A percentile compares a stretch with the other conserved stretches of the same genome.
phyloP scores from a whole-genome alignment of 1,284 basidiomycete species.

The Boletellus deceptivus region DNA sequence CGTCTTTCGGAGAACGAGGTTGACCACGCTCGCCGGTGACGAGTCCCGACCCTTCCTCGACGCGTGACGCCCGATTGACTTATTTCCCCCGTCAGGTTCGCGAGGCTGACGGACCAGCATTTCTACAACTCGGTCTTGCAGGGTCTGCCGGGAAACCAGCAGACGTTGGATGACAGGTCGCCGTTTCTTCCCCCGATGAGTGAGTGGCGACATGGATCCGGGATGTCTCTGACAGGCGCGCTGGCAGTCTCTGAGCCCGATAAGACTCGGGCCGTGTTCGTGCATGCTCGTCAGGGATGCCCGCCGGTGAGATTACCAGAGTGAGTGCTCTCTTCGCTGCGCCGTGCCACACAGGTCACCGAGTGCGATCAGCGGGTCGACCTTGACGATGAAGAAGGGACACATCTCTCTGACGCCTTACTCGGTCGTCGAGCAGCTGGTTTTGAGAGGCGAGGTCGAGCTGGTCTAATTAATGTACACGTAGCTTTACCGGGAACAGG shows the following conservation, averaged over 20 bases:
- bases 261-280: slow-evolving; percentile 71
- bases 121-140: slow-evolving; percentile 74
- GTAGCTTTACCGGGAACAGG: slow-evolving; percentile 14
- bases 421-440: slow-evolving; percentile 64
- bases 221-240: slow-evolving; percentile 9
- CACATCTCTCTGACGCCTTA: slow-evolving; percentile 73
- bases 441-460: slow-evolving; percentile 67
- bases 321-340: slow-evolving; percentile 43
- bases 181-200: slow-evolving; percentile 78
- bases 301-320: slow-evolving; percentile 70
- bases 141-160: slow-evolving; percentile 71
- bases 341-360: slow-evolving; percentile 1
- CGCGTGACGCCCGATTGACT: not conserved
- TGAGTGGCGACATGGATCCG: slow-evolving; percentile 39
- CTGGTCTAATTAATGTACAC: slow-evolving; percentile 49
- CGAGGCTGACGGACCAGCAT: slow-evolving; percentile 70
- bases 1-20: slow-evolving; percentile 78
- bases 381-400: slow-evolving; percentile 63
- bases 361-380: slow-evolving; percentile 48
- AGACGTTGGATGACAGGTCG: slow-evolving; percentile 69
- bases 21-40: slow-evolving; percentile 71
- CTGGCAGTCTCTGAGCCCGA: slow-evolving; percentile 72
- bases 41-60: not conserved
- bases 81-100: slow-evolving; percentile 49
- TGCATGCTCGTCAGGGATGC: slow-evolving; percentile 70